A percentile compares a stretch with the other conserved stretches of the same genome.
These are phyloP conservation scores for Schwanniomyces vanrijiae DNA, from an alignment of 805 yeast species.

Conservation along the genomic window DNA sequence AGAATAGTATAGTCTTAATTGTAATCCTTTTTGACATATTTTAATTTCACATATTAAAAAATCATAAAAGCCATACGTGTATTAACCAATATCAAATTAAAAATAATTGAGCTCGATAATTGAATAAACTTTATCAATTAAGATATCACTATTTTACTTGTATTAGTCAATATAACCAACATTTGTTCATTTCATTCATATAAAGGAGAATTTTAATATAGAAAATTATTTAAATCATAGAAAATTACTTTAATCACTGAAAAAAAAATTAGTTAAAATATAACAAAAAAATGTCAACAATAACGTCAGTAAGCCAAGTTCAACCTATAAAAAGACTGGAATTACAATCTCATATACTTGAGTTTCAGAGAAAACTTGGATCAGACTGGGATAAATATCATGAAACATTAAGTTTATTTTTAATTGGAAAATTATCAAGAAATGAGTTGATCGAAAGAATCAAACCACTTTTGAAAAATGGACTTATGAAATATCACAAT, in stretches of 20 bases:
- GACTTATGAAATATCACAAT: slow-evolving; percentile 69
- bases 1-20: neutral
- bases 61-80: neutral
- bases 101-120: neutral
- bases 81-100: neutral
- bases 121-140: no score
- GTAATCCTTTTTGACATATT: neutral
- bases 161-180: neutral
- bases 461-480: slow-evolving; percentile 49
- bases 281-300: slow-evolving; percentile 4
- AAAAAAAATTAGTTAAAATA: neutral
- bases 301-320: slow-evolving; percentile 2
- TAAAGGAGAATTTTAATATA: no score
- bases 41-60: neutral
- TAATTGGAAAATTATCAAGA: slow-evolving; percentile 78
- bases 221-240: no score
- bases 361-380: slow-evolving; percentile 73
- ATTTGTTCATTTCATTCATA: neutral
- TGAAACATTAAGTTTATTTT: slow-evolving; percentile 69
- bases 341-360: slow-evolving; percentile 55
- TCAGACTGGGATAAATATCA: slow-evolving; percentile 85
- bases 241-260: neutral
- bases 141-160: neutral
- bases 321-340: slow-evolving; percentile 27
- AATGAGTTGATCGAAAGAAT: slow-evolving; percentile 65